These are phyloP conservation scores for Earliella scabrosa DNA, from an alignment of 1,284 basidiomycete genomes.

Conservation along the genomic window DNA sequence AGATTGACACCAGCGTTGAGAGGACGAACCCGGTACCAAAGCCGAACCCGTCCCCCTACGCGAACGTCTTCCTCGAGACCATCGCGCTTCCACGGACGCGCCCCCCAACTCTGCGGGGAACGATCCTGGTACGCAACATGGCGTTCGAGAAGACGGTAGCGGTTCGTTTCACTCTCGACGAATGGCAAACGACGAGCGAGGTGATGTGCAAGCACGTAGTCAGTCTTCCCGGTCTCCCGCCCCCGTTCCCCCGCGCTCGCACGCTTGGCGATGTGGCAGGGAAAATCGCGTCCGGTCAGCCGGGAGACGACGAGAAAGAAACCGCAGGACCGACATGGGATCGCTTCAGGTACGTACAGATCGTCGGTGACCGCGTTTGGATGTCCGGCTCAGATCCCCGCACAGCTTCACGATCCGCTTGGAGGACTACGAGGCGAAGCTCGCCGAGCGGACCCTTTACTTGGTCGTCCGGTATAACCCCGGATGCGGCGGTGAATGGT, in stretches of 20 bases:
- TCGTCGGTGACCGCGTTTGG: conserved; percentile 12
- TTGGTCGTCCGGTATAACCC: conserved; percentile 65
- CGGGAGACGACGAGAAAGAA: conserved; percentile 27
- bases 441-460: conserved; percentile 69
- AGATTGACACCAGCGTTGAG: conserved; percentile 43
- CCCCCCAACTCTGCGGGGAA: conserved; percentile 47
- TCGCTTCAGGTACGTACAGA: conserved; percentile 38
- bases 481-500: conserved; percentile 66
- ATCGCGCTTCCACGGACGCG: conserved; percentile 42
- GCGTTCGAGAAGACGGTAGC: conserved; percentile 88
- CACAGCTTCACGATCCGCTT: conserved; percentile 65
- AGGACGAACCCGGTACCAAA: conserved; percentile 49
- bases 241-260: conserved; percentile 39
- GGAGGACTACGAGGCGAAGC: conserved; percentile 71
- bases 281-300: conserved; percentile 25
- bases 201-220: conserved; percentile 72
- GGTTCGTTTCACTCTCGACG: conserved; percentile 90
- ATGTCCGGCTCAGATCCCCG: conserved; percentile 10
- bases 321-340: conserved; percentile 33
- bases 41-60: conserved; percentile 38
- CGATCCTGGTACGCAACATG: conserved; percentile 81
- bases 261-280: conserved; percentile 41
- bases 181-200: conserved; percentile 93
- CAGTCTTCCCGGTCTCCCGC: conserved; percentile 50
- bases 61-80: conserved; percentile 56